Conservation (phyloP, 768 basidiomycete species). For the Auricularia sp. region DNA sequence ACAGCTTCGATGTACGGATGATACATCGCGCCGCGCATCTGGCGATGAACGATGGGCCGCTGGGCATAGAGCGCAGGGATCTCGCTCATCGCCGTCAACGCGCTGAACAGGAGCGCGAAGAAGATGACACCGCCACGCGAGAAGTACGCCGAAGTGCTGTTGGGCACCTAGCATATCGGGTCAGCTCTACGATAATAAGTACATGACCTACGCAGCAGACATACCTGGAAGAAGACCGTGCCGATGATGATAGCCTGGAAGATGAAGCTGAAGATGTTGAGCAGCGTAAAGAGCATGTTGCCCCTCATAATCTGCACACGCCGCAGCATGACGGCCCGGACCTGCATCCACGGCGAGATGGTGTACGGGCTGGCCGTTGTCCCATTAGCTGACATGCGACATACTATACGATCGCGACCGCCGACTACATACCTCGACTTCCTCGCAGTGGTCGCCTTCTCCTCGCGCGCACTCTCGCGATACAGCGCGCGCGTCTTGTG, state of each 20-base stretch:
- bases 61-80: conserved; percentile 47
- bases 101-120: conserved; percentile 48
- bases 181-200: background rate
- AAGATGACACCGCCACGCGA: conserved; percentile 71
- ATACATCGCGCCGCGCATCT: conserved; percentile 52
- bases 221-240: conserved; percentile 47
- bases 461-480: conserved; percentile 33
- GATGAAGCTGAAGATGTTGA: conserved; percentile 40
- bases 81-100: conserved; percentile 33
- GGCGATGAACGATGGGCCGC: conserved; percentile 49
- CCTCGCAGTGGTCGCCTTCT: conserved; percentile 38
- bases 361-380: conserved; percentile 21
- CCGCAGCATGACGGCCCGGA: conserved; percentile 33
- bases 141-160: conserved; percentile 52
- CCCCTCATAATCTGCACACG: conserved; percentile 36
- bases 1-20: conserved; percentile 50
- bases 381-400: background rate
- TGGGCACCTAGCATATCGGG: conserved; percentile 21
- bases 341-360: conserved; percentile 36
- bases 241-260: conserved; percentile 45
- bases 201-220: background rate
- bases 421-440: conserved; percentile 20
- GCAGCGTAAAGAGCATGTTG: conserved; percentile 14
- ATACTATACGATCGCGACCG: background rate
- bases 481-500: conserved; percentile 20